Evolutionary conservation across 371 early-diverging fungal genomes (phyloP).

Genomic region (Paraphysoderma sedebokerense): DNA sequence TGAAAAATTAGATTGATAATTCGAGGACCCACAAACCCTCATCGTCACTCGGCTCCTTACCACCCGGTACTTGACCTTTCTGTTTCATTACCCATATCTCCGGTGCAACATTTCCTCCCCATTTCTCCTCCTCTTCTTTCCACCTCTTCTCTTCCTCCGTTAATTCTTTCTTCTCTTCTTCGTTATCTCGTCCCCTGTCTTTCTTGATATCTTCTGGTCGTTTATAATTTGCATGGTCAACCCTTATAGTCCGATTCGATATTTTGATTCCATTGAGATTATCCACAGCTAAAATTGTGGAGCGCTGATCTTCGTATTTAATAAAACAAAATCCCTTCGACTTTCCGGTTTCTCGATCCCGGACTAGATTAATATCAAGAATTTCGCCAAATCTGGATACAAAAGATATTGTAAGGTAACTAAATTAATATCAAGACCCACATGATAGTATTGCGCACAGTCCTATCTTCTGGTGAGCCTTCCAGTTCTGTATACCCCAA

Average conservation of each 20-base stretch:
- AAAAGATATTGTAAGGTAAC: not conserved
- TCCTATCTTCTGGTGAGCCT: too few relatives aligned
- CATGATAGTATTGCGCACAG: too few relatives aligned
- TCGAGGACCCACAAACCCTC: too few relatives aligned
- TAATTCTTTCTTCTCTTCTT: constrained; percentile 21
- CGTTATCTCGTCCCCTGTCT: constrained; percentile 32
- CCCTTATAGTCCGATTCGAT: constrained; percentile 41
- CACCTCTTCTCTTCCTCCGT: constrained; percentile 12
- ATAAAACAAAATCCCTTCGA: constrained; percentile 76
- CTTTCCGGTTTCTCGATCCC: constrained; percentile 73
- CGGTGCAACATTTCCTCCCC: constrained; percentile 36
- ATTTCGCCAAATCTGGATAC: constrained; percentile 64
- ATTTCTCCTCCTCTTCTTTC: not conserved
- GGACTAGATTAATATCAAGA: constrained; percentile 65
- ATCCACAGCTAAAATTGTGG: constrained; percentile 83
- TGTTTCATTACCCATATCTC: constrained; percentile 20
- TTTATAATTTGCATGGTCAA: too few relatives aligned
- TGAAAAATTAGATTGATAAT: too few relatives aligned
- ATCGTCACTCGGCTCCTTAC: too few relatives aligned
- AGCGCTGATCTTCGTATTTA: constrained; percentile 81
- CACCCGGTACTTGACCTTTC: not conserved
- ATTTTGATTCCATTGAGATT: constrained; percentile 74
- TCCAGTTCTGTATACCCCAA: too few relatives aligned
- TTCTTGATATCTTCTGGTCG: too few relatives aligned
- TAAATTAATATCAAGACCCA: not conserved